Evolutionary conservation across 805 yeast genomes (phyloP).

Genomic region (Tetrapisispora fleetii): DNA sequence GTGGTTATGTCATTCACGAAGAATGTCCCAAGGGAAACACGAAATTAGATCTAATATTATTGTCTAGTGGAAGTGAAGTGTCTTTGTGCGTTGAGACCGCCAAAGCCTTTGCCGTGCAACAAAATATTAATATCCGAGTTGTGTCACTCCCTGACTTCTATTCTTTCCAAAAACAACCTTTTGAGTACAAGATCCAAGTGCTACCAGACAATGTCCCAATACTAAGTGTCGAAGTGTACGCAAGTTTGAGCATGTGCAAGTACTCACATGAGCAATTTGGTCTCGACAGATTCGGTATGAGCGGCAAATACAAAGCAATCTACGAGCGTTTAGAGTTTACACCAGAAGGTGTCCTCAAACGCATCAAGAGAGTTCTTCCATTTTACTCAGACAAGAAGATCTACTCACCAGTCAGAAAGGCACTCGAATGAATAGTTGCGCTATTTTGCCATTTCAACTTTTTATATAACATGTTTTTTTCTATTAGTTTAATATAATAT

Average conservation of each 20-base stretch:
- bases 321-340: slow-evolving; percentile 85
- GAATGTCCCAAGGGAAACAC: slow-evolving; percentile 37
- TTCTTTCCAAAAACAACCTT: slow-evolving; percentile 77
- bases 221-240: slow-evolving; percentile 85
- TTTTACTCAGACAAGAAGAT: slow-evolving; percentile 73
- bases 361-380: slow-evolving; percentile 68
- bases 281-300: slow-evolving; percentile 91
- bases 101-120: slow-evolving; percentile 45
- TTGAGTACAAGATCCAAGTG: slow-evolving; percentile 72
- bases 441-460: neutral
- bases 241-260: slow-evolving; percentile 86
- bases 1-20: slow-evolving; percentile 72
- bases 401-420: slow-evolving; percentile 68
- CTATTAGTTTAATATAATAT: too few species aligned
- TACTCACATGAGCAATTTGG: slow-evolving; percentile 97
- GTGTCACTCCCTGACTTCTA: slow-evolving; percentile 90
- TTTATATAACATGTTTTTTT: too few species aligned
- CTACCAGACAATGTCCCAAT: slow-evolving; percentile 94
- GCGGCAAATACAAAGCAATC: slow-evolving; percentile 78
- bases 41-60: slow-evolving; percentile 51
- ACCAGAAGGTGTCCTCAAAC: slow-evolving; percentile 82
- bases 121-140: slow-evolving; percentile 58
- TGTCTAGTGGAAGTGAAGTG: slow-evolving; percentile 92
- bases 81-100: slow-evolving; percentile 73
- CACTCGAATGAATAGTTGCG: slow-evolving; percentile 24